Evolutionary conservation across 352 stramenopile species (phyloP), one percentile per base, ranked within the genome.

Genomic region (Globisporangium recalcitrans): DNA sequence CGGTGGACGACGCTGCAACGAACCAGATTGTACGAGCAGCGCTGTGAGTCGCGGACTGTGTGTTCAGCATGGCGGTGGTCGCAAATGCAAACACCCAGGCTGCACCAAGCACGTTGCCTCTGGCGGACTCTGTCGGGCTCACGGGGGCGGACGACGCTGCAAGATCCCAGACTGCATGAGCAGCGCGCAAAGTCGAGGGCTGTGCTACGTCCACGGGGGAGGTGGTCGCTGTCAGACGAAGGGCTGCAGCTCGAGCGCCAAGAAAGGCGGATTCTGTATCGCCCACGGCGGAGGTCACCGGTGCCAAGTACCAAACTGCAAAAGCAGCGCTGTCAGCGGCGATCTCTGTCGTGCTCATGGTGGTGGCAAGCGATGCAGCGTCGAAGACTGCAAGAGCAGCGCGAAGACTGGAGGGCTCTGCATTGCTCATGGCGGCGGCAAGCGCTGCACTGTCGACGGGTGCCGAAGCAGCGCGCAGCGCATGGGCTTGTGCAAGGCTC

Each of bases 251-350:
- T 92, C 82, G 3, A 92, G 82, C 40, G 85, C 84, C 60, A 93
- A 93, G 74, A 95, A 93, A 71, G 85, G 85, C 55, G 85, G 85
- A 16, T 86, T 84, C 55, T 95, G 85, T 38, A 93, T 93, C 40
- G 83, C 85, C 3, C 85, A 95, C 51, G 85, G 85, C n/a, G 85
- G 85, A 58, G 83, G 85, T 46, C 83, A 95, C 63, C 85, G 83
- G 11, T 95, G 85, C 67, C 75, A 82, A 74, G 74, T 94, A 9
- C 49, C 58, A 4, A 74, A 73, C 6, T 94, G 85, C 69, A 88
- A 80, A 26, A 91, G 81, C 59, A 92, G 83, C 54, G 85, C 85
- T 8, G 85, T 94, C 24, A 91, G 80, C 26, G 82, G 85, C 34
- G 70, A 88, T 64, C 66, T 89, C n/a, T 95, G 85, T 48, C 83